Base-by-base conservation (phyloP, 768 basidiomycete genomes). In the Royoungia palumana region DNA sequence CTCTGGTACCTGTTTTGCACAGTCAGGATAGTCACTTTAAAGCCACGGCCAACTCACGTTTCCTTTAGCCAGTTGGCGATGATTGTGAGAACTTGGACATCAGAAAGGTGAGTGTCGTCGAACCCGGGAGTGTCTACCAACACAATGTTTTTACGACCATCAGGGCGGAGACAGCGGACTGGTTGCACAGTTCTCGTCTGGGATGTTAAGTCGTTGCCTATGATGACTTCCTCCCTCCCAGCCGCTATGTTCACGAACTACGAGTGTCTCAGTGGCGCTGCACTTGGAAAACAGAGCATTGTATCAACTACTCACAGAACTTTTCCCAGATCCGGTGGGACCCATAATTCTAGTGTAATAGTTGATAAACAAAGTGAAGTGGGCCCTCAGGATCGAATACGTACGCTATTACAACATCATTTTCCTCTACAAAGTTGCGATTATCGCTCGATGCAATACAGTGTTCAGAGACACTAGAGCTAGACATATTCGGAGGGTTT, bases 41-140 rank as follows among this genome's bases (percentile, higher is more conserved):
- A 12, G 1, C 16, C 13, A 16, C 7, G 9, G 0, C 30, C 6
- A 12, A 45, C 57, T 48, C 22, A 58, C 57, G 57, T 58, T 5
- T 39, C 19, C 39, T 51, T 60, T 19, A 58, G 25, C 57, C 57
- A 58, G 19, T 41, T 17, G 35, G 53, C 49, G 44, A 56, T 49
- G 9, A 49, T 52, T 25, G 4, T 49, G 16, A 59, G 39, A 35
- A 60, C 36, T 34, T 49, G 38, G 5, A 32, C 2, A 21, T 59
- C 57, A 6, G 49, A 44, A 16, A 48, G 44, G 12, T 21, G 1
- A 8, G 53, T 59, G 19, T 58, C 57, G 12, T 58, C 47, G 21
- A 58, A 58, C 28, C 56, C 57, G 3, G 57, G 57, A 5, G 56
- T 59, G 25, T 58, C 56, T 6, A 58, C 52, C 21, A 59, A 32